Evolutionary conservation across 208 protist genomes (phyloP), one percentile per base, ranked within the genome.

Genomic region (Leishmania aethiopica): DNA sequence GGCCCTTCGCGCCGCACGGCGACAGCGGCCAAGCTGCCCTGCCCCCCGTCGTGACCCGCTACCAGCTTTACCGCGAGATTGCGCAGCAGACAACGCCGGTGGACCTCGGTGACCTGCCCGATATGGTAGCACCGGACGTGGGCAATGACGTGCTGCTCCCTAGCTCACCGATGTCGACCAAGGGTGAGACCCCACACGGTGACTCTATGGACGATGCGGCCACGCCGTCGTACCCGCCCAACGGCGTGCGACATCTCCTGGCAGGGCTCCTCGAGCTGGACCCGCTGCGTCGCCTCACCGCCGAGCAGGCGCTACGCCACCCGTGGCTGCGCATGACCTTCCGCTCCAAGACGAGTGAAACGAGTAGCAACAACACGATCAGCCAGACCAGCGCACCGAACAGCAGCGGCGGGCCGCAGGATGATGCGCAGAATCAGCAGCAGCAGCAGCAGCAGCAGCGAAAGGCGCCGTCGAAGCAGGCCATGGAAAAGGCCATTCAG

Each of bases 1-100:
- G 11, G 22, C 1, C 28, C 8, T 35, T 55, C 28, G 2, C 42
- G 28, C 25, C 8, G 10, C 10, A 28, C 3, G 35, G 37, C 55
- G 22, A 62, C 49, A n/a, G 45, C 74, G 42, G 22, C 37, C 37
- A 49, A 47, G 32, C 67, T 8, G 17, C 40, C 49, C 57, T 53
- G 2, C 78, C 84, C 53, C 80, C 37, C 40, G 51, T 84, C 77
- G 85, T 84, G 53, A 91, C 84, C 1, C 88, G 91, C 47, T 97
- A 90, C 77, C 91, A 95, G 81, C 79, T 97, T 17, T 97, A 95
- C 77, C 88, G 88, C 60, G 85, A 86, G 40, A 93, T 97, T 73
- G 92, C 92, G 10, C 37, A 79, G 45, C 89, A 93, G 70, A 82
- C 76, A 19, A 28, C 32, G 10, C 84, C 89, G 8, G 82, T 97